Conservation (phyloP, 257 asterid genomes). For the Przewalskia tangutica region DNA sequence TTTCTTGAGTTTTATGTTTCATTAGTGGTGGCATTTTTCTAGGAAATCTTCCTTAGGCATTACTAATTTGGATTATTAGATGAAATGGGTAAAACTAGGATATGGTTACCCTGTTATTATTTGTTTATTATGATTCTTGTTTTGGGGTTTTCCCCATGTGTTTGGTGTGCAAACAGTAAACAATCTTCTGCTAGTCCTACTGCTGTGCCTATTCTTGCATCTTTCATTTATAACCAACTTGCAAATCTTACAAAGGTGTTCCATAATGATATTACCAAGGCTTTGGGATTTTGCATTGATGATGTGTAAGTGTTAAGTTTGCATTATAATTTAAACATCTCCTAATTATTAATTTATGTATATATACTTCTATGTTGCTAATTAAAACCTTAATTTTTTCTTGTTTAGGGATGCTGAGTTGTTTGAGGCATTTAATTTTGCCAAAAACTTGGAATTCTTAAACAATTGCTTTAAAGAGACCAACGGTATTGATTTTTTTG, state of each 20-base stretch:
- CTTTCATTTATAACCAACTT: slow-evolving; percentile 69
- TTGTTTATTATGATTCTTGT: slow-evolving; percentile 34
- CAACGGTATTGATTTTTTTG: slow-evolving; percentile 35
- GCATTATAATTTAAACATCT: background rate
- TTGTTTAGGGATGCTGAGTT: slow-evolving; percentile 62
- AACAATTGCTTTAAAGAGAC: slow-evolving; percentile 60
- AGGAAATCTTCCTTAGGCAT: slow-evolving; percentile 20
- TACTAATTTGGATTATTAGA: slow-evolving; percentile 22
- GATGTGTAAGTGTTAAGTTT: slow-evolving; percentile 57
- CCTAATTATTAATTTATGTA: background rate
- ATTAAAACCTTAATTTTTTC: slow-evolving; percentile 9
- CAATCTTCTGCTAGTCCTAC: slow-evolving; percentile 23
- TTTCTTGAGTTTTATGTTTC: background rate
- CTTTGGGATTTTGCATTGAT: slow-evolving; percentile 66
- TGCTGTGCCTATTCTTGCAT: slow-evolving; percentile 47
- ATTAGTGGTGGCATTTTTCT: background rate
- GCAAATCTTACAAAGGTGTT: slow-evolving; percentile 64
- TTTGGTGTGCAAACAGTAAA: slow-evolving; percentile 42
- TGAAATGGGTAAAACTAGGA: slow-evolving; percentile 76
- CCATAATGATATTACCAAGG: slow-evolving; percentile 44
- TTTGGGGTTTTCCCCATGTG: slow-evolving; percentile 29
- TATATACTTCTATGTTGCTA: slow-evolving; percentile 3
- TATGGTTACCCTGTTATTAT: slow-evolving; percentile 38
- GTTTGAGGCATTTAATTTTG: slow-evolving; percentile 71
- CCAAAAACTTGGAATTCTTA: slow-evolving; percentile 64